Conservation (phyloP, 2,329 filamentous ascomycete species). For the Botryotinia globosa region DNA sequence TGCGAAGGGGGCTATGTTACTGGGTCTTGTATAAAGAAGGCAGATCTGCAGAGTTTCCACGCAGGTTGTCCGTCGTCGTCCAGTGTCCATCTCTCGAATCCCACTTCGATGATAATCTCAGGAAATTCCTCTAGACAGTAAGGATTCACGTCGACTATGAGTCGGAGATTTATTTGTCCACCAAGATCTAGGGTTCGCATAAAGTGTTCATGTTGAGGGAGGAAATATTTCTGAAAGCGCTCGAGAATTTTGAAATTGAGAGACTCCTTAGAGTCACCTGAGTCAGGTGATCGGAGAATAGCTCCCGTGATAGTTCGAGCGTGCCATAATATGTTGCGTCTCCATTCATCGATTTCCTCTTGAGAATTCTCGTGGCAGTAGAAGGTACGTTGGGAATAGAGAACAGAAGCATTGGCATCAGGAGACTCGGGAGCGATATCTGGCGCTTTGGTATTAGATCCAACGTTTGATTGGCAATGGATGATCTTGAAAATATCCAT, state of each 20-base stretch:
- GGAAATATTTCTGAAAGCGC: not conserved
- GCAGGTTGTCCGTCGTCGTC: not conserved
- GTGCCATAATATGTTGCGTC: not conserved
- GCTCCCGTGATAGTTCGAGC: not conserved
- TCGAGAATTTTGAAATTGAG: not conserved
- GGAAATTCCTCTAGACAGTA: not conserved
- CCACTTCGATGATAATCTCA: not conserved
- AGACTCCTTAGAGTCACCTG: rapidly evolving
- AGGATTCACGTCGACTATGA: not conserved
- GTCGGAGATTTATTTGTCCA: rapidly evolving
- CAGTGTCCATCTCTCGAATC: not conserved
- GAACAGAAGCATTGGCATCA: not conserved
- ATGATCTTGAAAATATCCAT: not conserved
- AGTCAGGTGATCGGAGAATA: not conserved
- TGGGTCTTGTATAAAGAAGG: not conserved
- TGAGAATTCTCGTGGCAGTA: not conserved
- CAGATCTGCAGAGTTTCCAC: not conserved
- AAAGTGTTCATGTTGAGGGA: not conserved
- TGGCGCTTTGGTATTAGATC: not conserved
- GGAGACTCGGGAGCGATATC: not conserved
- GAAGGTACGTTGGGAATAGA: not conserved
- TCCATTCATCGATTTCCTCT: not conserved
- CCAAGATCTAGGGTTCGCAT: not conserved
- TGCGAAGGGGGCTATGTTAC: not conserved
- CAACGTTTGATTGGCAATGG: too few relatives aligned